Evolutionary conservation across 2,329 filamentous ascomycete genomes (phyloP), one percentile per base, ranked within the genome.

Genomic region (Neofusicoccum laricinum): DNA sequence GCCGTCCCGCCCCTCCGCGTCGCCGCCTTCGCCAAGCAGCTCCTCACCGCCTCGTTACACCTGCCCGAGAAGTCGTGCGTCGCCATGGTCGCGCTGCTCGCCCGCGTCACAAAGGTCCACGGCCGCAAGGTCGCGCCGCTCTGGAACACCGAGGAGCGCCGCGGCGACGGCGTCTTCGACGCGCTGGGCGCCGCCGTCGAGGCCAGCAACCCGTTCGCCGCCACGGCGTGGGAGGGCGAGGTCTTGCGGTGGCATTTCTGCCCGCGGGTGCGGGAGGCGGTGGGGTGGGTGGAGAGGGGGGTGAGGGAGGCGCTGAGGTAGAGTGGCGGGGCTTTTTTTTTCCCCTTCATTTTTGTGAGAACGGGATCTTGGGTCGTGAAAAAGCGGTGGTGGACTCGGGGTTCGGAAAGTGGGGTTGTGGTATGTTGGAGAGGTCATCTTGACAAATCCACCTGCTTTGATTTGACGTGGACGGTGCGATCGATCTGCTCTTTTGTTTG

Each of bases 111-210:
- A 0, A 91, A 91, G 76, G 88, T 89, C 2, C 93, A 99, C 75
- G 88, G 88, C 53, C 89, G 88, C 70, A 96, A 94, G 77, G 86
- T 98, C 48, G 86, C 86, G 41, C 87, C 89, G n/a, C 78, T 99
- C 66, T 99, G 95, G 94, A 88, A 96, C 71, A 96, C 93, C 0
- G 94, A 98, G 75, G 95, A 98, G 80, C 85, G 94, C 57, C 90
- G 91, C 75, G 94, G 94, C 6, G 94, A 98, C 74, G 95, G 95
- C 2, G 86, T 89, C 0, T 98, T 91, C 72, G 90, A 93, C 76
- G 84, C 92, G 0, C 76, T 89, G 48, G 87, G 88, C 58, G 65
- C 67, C 5, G 40, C 48, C 49, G 85, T 96, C 3, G 94, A 97
- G 77, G 88, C 86, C 7, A 93, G 90, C 69, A 98, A 98, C 78